phyloP scores from a whole-genome alignment of 306 rosid species.

The Glycine soja region DNA sequence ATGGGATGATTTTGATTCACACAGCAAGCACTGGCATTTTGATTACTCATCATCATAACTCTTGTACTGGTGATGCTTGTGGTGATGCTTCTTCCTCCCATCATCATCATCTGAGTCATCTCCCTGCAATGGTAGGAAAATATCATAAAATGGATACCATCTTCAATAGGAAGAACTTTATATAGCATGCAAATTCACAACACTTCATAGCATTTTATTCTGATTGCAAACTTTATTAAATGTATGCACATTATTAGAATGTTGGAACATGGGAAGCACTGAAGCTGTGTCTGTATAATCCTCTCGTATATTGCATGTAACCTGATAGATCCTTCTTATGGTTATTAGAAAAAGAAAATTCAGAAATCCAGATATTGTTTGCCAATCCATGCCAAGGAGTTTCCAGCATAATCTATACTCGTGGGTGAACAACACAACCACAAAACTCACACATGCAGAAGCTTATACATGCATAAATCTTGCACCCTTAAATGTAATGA shows the following conservation, averaged over 20 bases:
- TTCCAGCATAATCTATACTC: slow-evolving; percentile 1
- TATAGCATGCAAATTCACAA: neutral
- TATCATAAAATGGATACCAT: slow-evolving; percentile 4
- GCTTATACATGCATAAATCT: neutral
- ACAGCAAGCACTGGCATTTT: slow-evolving; percentile 6
- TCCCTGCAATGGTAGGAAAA: slow-evolving; percentile 54
- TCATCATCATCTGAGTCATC: slow-evolving; percentile 68
- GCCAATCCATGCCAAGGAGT: neutral
- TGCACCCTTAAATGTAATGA: slow-evolving; percentile 6
- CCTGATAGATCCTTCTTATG: too few relatives aligned
- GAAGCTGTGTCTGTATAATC: too few relatives aligned
- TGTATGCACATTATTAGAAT: too few relatives aligned
- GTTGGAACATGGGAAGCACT: neutral
- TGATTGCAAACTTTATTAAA: too few relatives aligned
- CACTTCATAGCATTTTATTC: neutral
- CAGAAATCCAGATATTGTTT: neutral
- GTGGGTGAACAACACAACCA: neutral
- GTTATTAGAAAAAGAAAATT: too few relatives aligned
- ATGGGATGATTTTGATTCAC: slow-evolving; percentile 56
- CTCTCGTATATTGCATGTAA: too few relatives aligned
- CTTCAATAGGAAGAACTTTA: neutral
- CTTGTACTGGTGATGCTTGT: slow-evolving; percentile 65
- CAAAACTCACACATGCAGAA: neutral
- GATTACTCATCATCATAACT: slow-evolving; percentile 76
- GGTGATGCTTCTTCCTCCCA: slow-evolving; percentile 58